Percentiles rank a stretch among this genome's conserved stretches.
Conservation (phyloP, 441 rosid genomes). For the Populus trichocarpa region DNA sequence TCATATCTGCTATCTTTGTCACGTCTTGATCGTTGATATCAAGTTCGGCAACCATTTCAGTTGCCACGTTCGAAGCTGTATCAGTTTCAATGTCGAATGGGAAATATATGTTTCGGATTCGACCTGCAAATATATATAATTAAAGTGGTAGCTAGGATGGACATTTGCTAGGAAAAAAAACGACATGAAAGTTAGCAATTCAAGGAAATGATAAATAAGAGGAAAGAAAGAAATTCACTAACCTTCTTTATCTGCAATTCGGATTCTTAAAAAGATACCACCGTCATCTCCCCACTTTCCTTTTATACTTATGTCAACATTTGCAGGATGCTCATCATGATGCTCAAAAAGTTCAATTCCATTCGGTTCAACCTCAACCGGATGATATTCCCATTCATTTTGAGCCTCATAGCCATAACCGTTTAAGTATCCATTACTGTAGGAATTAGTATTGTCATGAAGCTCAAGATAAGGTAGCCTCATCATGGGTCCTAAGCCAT, state of each 20-base stretch:
- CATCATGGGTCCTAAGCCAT: conserved; percentile 38
- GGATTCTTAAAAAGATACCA: conserved; percentile 58
- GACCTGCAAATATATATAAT: conserved; percentile 41
- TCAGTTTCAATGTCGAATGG: conserved; percentile 72
- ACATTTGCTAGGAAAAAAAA: neutral
- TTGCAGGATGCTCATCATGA: conserved; percentile 57
- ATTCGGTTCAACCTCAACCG: conserved; percentile 45
- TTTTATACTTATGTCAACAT: conserved; percentile 66
- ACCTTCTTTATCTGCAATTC: conserved; percentile 86
- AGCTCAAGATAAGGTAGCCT: conserved; percentile 51
- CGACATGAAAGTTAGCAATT: neutral
- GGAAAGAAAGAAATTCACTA: conserved; percentile 8
- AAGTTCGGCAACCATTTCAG: conserved; percentile 94
- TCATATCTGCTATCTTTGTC: conserved; percentile 77
- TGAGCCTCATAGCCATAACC: conserved; percentile 34
- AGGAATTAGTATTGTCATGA: conserved; percentile 34
- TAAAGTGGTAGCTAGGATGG: neutral
- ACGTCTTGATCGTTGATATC: conserved; percentile 77
- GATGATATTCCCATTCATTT: conserved; percentile 49
- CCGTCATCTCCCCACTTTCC: conserved; percentile 67
- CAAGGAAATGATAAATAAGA: neutral
- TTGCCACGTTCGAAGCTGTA: conserved; percentile 85
- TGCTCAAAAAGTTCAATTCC: conserved; percentile 64
- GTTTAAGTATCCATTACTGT: conserved; percentile 40
- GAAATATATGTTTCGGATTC: conserved; percentile 76